These are phyloP conservation scores for Trametes versicolor DNA, from an alignment of 1,284 basidiomycete genomes.

Conservation along the genomic window DNA sequence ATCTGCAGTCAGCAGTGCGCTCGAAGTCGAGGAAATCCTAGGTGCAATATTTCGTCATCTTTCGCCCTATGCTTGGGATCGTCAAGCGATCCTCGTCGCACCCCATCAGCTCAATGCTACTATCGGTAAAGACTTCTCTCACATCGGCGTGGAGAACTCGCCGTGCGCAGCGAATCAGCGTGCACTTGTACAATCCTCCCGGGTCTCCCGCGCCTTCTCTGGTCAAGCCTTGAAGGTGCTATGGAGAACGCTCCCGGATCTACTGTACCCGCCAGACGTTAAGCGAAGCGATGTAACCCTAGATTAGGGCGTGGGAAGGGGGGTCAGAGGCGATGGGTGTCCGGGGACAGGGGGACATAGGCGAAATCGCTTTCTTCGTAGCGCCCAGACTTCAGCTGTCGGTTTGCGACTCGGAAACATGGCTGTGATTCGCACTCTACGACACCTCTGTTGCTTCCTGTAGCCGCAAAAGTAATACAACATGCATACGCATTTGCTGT, in stretches of 20 bases:
- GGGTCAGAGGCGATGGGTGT: neutral
- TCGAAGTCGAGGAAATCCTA: slow-evolving; percentile 17
- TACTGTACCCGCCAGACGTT: slow-evolving; percentile 1
- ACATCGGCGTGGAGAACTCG: slow-evolving; percentile 2
- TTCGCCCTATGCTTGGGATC: slow-evolving; percentile 14
- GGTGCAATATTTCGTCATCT: slow-evolving; percentile 15
- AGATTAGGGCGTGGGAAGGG: slow-evolving; percentile 6
- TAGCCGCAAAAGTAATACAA: neutral
- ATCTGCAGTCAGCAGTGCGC: neutral
- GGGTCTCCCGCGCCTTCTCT: slow-evolving; percentile 8
- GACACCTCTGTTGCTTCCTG: neutral
- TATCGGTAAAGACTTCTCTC: slow-evolving; percentile 13
- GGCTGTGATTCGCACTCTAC: neutral
- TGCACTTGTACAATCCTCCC: slow-evolving; percentile 14
- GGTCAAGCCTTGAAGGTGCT: slow-evolving; percentile 20
- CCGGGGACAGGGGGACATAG: slow-evolving; percentile 4
- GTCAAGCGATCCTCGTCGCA: slow-evolving; percentile 7
- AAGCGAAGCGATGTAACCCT: slow-evolving; percentile 8
- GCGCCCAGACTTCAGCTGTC: neutral
- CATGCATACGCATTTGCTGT: neutral
- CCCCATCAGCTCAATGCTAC: slow-evolving; percentile 4
- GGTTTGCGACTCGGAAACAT: too few species aligned
- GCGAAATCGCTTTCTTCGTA: neutral
- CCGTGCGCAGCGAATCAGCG: slow-evolving; percentile 10
- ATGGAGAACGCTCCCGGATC: slow-evolving; percentile 19